These are phyloP conservation scores for Stachybotrys chlorohalonatus DNA, from an alignment of 2,329 filamentous ascomycete species.

Conservation along the genomic window DNA sequence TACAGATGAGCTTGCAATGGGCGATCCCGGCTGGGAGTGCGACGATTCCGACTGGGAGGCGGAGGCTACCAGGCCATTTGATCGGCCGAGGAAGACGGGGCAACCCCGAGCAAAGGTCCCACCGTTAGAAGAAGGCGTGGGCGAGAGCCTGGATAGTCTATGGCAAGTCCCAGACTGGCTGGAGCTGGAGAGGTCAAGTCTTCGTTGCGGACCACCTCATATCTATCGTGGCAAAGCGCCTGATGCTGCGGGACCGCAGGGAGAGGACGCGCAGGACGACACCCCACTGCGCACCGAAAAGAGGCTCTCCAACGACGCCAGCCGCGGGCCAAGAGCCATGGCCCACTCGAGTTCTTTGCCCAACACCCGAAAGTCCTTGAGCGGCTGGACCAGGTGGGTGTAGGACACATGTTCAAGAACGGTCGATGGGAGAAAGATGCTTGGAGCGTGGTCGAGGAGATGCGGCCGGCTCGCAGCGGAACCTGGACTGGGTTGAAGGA, in stretches of 20 bases:
- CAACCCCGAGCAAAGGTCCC: neutral
- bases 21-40: conserved; percentile 3
- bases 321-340: neutral
- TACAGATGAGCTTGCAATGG: neutral
- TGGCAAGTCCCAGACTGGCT: neutral
- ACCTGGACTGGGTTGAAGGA: conserved; percentile 13
- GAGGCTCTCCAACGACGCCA: neutral
- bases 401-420: neutral
- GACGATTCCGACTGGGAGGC: conserved; percentile 9
- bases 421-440: neutral
- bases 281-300: neutral
- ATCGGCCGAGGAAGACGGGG: conserved; percentile 5
- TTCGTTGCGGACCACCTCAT: neutral
- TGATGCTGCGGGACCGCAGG: too few species aligned
- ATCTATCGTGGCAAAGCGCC: neutral
- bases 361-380: neutral
- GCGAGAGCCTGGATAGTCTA: neutral
- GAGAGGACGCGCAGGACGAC: neutral
- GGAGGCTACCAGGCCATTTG: conserved; percentile 5
- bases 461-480: neutral
- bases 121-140: neutral
- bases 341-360: neutral
- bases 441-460: neutral
- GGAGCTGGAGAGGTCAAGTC: neutral
- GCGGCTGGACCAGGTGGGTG: neutral